Base-by-base conservation (phyloP, 2,329 filamentous ascomycete genomes). In the Fusarium compactum region DNA sequence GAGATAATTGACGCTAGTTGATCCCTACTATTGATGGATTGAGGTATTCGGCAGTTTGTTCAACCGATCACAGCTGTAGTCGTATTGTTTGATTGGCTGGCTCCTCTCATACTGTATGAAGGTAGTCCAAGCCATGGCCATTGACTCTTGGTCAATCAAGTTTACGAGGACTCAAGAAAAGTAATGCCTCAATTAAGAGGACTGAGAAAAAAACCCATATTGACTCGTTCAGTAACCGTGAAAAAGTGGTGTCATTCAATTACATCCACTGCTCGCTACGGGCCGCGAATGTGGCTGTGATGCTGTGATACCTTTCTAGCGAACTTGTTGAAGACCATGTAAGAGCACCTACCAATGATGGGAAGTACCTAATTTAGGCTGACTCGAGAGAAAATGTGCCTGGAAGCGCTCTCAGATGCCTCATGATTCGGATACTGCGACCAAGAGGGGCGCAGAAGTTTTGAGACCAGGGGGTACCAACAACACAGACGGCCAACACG, bases 361-460 rank as follows among this genome's bases (percentile, higher is more conserved):
- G n/a, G 15, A 25, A 48, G n/a, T 22, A 9, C 22, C 11, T 29
- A 27, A 25, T 24, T 27, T 53, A 57, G 55, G 62, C n/a, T 18
- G 43, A 43, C n/a, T 41, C 14, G 34, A 32, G 15, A 32, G 8
- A 30, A 2, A 15, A 22, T 18, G n/a, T 11, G 45, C 25, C 24
- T 52, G 38, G 27, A 68, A 30, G 51, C 32, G 48, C 58, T 30
- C 44, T 50, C 22, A 7, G 27, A 62, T 44, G 45, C 24, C 66
- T 66, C 34, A 44, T 63, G 65, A 50, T 55, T 41, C 51, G 29
- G 27, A 12, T 53, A 32, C 53, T 50, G 57, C 60, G 53, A 40
- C 46, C n/a, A 47, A 43, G 32, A 55, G 53, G 60, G 65, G 60
- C 66, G 65, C 66, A 69, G 65, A 51, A 25, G 65, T 65, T 68